Percentiles rank a stretch among this genome's conserved stretches.
Conservation (phyloP, 2,329 filamentous ascomycete genomes). For the Neofusicoccum sp. region DNA sequence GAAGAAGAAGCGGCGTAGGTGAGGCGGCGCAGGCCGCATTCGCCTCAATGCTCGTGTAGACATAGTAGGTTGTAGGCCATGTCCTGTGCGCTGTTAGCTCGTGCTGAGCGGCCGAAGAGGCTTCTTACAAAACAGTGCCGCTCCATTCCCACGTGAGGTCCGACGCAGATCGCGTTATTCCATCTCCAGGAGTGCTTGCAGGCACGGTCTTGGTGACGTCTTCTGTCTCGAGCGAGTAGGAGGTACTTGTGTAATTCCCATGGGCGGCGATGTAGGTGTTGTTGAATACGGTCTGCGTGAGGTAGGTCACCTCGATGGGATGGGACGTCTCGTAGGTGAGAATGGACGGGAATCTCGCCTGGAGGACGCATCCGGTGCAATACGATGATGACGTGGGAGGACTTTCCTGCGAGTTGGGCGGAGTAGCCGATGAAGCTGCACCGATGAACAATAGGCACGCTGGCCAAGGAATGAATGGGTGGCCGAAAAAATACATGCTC, state of each 20-base stretch:
- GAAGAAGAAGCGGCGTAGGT: too few species aligned
- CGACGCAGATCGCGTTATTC: too few species aligned
- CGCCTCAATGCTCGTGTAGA: not conserved
- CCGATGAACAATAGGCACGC: not conserved
- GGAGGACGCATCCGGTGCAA: too few species aligned
- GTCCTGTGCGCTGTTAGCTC: not conserved
- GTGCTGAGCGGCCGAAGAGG: not conserved
- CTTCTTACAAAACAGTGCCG: not conserved
- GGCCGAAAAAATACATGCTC: too few species aligned
- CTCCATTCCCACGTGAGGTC: not conserved
- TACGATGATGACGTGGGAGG: too few species aligned
- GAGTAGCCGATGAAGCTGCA: not conserved
- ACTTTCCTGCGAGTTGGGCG: too few species aligned
- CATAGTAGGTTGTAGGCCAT: not conserved
- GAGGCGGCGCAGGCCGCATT: too few species aligned
- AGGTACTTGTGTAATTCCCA: not conserved
- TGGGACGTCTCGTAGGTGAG: too few species aligned
- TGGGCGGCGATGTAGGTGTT: not conserved
- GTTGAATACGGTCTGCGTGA: not conserved
- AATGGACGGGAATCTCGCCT: too few species aligned
- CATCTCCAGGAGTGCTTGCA: too few species aligned
- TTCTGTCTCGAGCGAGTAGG: not conserved
- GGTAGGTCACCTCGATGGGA: not conserved
- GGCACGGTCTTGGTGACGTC: not conserved
- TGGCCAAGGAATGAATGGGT: not conserved